Evolutionary conservation across 768 basidiomycete species (phyloP).

Genomic region (Russula abietina): DNA sequence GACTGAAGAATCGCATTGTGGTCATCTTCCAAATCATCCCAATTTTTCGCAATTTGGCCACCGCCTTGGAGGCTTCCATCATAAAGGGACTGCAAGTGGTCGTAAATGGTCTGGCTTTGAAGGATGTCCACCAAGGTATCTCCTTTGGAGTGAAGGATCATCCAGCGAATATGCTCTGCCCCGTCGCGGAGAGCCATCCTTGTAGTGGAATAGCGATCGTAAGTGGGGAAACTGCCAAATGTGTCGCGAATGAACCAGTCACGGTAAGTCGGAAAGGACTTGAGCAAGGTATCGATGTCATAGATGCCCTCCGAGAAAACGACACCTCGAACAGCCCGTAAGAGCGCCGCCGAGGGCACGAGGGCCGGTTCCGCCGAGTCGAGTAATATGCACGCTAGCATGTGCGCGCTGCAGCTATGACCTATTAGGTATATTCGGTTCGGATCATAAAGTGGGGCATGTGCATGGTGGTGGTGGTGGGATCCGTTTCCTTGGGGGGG

Average conservation of each 20-base stretch:
- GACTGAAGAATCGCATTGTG: slow-evolving; percentile 50
- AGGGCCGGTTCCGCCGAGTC: slow-evolving; percentile 43
- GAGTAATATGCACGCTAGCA: slow-evolving; percentile 65
- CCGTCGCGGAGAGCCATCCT: slow-evolving; percentile 36
- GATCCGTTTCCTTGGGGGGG: neutral
- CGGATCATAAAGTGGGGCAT: slow-evolving; percentile 35
- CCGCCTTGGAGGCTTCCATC: slow-evolving; percentile 27
- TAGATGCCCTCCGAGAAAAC: slow-evolving; percentile 73
- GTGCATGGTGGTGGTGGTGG: too few species aligned
- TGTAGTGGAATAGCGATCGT: slow-evolving; percentile 43
- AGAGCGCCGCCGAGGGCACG: slow-evolving; percentile 39
- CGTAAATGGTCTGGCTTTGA: slow-evolving; percentile 58
- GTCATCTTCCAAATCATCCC: slow-evolving; percentile 40
- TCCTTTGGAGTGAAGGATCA: slow-evolving; percentile 67
- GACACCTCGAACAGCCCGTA: slow-evolving; percentile 46
- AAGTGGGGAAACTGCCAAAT: slow-evolving; percentile 51
- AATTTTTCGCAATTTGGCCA: slow-evolving; percentile 31
- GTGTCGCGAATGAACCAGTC: slow-evolving; percentile 61
- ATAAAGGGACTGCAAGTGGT: slow-evolving; percentile 43
- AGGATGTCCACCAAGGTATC: slow-evolving; percentile 59
- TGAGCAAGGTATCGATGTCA: slow-evolving; percentile 60
- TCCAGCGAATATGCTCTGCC: slow-evolving; percentile 47
- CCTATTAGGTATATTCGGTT: slow-evolving; percentile 54
- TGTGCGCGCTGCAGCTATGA: slow-evolving; percentile 81
- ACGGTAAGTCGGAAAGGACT: slow-evolving; percentile 60